phyloP scores from a whole-genome alignment of 179 eudicot genomes.

The Vitellaria paradoxa region DNA sequence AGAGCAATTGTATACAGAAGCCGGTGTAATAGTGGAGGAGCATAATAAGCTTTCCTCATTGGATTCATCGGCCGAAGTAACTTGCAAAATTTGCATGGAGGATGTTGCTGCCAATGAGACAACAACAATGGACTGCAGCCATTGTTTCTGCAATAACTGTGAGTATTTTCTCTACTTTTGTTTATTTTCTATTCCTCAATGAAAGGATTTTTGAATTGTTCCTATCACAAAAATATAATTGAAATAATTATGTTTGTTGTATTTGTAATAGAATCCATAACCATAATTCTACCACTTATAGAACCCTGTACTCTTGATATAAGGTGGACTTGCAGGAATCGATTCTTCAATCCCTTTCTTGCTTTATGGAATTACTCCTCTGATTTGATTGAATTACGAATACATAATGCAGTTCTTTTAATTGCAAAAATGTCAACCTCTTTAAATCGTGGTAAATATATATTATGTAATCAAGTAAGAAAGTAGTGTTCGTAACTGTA shows the following conservation, averaged over 20 bases:
- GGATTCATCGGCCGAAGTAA: conserved; percentile 27
- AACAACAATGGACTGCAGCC: conserved; percentile 71
- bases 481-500: background rate
- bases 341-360: background rate
- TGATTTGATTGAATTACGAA: background rate
- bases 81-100: conserved; percentile 58
- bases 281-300: background rate
- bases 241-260: background rate
- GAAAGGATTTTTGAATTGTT: background rate
- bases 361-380: background rate
- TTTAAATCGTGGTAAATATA: background rate
- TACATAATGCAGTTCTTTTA: background rate
- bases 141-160: conserved; percentile 62
- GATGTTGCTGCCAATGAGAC: conserved; percentile 33
- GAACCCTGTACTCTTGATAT: background rate
- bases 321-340: background rate
- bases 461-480: background rate
- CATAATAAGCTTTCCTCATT: conserved; percentile 14
- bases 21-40: conserved; percentile 42
- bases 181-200: conserved; percentile 1
- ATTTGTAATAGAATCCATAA: too few species aligned
- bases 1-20: conserved; percentile 46
- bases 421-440: background rate
- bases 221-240: background rate
- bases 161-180: conserved; percentile 20